Evolutionary conservation across 805 yeast species (phyloP), one percentile per base, ranked within the genome.

Genomic region (Nakazawaea ambrosiae): DNA sequence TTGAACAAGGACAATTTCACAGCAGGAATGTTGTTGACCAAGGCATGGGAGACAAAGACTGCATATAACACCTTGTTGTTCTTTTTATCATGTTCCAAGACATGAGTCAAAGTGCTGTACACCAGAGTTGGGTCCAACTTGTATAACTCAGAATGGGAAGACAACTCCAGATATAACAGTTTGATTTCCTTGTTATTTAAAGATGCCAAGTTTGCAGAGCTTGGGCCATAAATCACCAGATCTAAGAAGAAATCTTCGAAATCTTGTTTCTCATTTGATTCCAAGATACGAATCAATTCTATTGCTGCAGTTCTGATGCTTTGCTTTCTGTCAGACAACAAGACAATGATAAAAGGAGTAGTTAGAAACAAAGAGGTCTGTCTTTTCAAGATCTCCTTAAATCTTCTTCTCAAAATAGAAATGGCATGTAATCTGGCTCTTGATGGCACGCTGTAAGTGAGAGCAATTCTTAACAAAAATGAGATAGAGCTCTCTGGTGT

Each of bases 11-110:
- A 60, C 30, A 63, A 56, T 50, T 87, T 83, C 17, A 85, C 64
- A 16, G 59, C 67, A 17, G 83, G 80, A 18, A 78, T 45, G 7
- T 73, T 58, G 18, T 69, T 60, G 7, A 61, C 47, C 27, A 63
- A 54, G 50, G 85, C 82, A 55, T 87, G 92, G 39, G 81, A 76
- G 15, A 81, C 74, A 49, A 86, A 66, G 46, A 79, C 83, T 0
- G 88, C 72, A 37, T 79, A 55, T 31, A 72, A 65, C 5, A 81
- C 60, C 40, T 73, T 70, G 12, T 80, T 81, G 30, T 71, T 52
- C 42, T 72, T 76, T 48, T 70, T 73, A 51, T 79, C 78, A 19
- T 62, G 64, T 30, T 66, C 62, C 4, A 71, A 49, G 20, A 63
- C 34, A 9, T 45, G 43, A 35, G 39, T 55, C 39, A 69, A 55